A percentile compares a stretch with the other conserved stretches of the same genome.
Evolutionary conservation across 1,284 basidiomycete species (phyloP).

Genomic region (Chalciporus sp.): DNA sequence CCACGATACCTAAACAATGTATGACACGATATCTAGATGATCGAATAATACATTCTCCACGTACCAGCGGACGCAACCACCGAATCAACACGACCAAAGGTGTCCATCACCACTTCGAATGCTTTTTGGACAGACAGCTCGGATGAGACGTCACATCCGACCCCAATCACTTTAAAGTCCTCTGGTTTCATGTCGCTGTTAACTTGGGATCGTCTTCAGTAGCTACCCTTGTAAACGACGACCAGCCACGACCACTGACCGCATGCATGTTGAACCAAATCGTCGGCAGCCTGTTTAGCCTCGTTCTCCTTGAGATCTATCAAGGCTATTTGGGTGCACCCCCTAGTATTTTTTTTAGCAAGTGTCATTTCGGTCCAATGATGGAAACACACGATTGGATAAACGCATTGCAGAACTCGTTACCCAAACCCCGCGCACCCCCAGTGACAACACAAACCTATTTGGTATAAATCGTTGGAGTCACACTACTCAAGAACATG

Average conservation of each 20-base stretch:
- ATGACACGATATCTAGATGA: conserved; percentile 7
- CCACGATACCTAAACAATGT: conserved; percentile 69
- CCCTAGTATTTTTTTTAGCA: conserved; percentile 44
- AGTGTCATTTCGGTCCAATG: neutral
- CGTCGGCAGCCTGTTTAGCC: conserved; percentile 71
- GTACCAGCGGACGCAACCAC: conserved; percentile 88
- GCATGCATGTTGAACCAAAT: conserved; percentile 62
- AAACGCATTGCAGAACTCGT: conserved; percentile 89
- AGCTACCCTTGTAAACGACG: conserved; percentile 15
- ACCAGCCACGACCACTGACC: conserved; percentile 39
- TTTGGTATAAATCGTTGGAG: neutral
- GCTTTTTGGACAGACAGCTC: conserved; percentile 79
- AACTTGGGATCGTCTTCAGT: conserved; percentile 49
- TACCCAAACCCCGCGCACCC: conserved; percentile 87
- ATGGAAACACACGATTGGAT: conserved; percentile 71
- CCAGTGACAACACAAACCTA: conserved; percentile 95
- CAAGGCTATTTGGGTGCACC: conserved; percentile 81
- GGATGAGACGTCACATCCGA: conserved; percentile 88
- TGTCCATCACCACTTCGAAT: conserved; percentile 65
- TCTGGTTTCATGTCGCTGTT: conserved; percentile 61
- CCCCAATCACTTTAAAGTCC: conserved; percentile 73
- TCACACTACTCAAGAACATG: neutral
- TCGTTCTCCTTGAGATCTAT: conserved; percentile 83
- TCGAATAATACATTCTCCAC: conserved; percentile 24
- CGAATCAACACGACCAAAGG: conserved; percentile 84